These are phyloP conservation scores for Penicillium pancosmium DNA, from an alignment of 495 filamentous ascomycete genomes.

Conservation along the genomic window DNA sequence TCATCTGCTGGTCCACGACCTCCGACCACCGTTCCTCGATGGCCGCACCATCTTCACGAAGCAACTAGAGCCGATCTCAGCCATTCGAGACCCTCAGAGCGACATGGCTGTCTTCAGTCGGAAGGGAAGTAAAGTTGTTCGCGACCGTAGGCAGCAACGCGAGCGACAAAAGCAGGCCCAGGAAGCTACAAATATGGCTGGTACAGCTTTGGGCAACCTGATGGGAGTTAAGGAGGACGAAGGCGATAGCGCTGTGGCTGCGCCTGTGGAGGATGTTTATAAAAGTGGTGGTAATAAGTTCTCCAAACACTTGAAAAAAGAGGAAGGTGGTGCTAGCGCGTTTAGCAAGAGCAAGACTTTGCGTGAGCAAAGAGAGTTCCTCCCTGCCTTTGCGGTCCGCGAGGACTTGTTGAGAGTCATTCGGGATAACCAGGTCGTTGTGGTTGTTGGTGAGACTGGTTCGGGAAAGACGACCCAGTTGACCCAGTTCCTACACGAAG, in stretches of 20 bases:
- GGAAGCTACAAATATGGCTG: slow-evolving; percentile 90
- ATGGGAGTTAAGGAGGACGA: slow-evolving; percentile 97
- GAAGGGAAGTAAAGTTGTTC: slow-evolving; percentile 92
- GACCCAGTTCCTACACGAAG: slow-evolving; percentile 93
- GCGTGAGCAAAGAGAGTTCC: slow-evolving; percentile 87
- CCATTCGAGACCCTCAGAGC: slow-evolving; percentile 91
- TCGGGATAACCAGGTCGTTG: slow-evolving; percentile 93
- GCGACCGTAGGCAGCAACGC: slow-evolving; percentile 85
- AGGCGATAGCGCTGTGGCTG: slow-evolving; percentile 80
- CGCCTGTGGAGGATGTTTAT: slow-evolving; percentile 71
- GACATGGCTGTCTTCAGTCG: slow-evolving; percentile 99
- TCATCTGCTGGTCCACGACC: slow-evolving; percentile 90
- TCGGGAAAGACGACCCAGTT: slow-evolving; percentile 97
- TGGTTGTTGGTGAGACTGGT: slow-evolving; percentile 95
- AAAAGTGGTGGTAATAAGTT: slow-evolving; percentile 76
- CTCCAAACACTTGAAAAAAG: slow-evolving; percentile 85
- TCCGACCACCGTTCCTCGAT: slow-evolving; percentile 94
- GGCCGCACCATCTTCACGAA: slow-evolving; percentile 95
- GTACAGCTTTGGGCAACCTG: slow-evolving; percentile 88
- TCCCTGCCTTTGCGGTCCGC: slow-evolving; percentile 95
- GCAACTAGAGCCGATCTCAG: slow-evolving; percentile 92
- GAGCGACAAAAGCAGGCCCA: slow-evolving; percentile 95
- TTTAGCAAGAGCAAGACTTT: slow-evolving; percentile 93
- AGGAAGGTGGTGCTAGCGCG: slow-evolving; percentile 76
- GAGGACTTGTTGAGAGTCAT: slow-evolving; percentile 95